Evolutionary conservation across 2,329 filamentous ascomycete genomes (phyloP), one percentile per base, ranked within the genome.

Genomic region (Scolecobasidium constrictum): DNA sequence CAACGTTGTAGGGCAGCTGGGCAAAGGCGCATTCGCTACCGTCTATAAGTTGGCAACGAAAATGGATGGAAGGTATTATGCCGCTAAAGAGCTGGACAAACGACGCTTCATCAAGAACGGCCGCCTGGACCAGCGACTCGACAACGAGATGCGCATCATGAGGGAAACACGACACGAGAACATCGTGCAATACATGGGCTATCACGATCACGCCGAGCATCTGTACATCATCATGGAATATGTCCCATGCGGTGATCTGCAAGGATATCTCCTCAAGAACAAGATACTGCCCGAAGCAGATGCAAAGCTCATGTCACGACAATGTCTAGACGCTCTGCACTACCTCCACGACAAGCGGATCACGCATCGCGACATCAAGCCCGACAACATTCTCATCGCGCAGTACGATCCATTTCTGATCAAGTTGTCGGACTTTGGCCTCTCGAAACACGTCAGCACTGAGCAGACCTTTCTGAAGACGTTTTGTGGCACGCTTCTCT

Each of bases 121-220:
- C 2, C 71, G 88, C 16, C 63, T 94, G 17, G 87, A 94, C 54
- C 81, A 87, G 50, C 94, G 93, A 60, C 83, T 96, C 12, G 86
- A 95, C 56, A 95, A 93, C 53, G 92, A 98, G 64, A 90, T 98
- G 81, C 83, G 78, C 50, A 96, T 98, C 53, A 96, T 98, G 86
- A 78, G 82, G 54, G 75, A 72, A 42, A 74, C 96, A 40, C 70
- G 80, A 42, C 92, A 98, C 66, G 75, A 78, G 2, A 90, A 96
- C 53, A 88, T 98, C 52, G 90, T 98, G 34, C 77, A 84, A 49
- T 98, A 92, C 56, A 77, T 93, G 43, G 87, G 94, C 53, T 85
- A 92, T 55, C 75, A 92, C 50, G 87, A 94, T 50, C 81, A 84
- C 67, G 77, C 80, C 35, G 72, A 84, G 31, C 71, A 87, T 56